Percentiles rank a stretch among this genome's conserved stretches.
phyloP scores from a whole-genome alignment of 176 grass and related monocot genomes.

The Carex pumila region DNA sequence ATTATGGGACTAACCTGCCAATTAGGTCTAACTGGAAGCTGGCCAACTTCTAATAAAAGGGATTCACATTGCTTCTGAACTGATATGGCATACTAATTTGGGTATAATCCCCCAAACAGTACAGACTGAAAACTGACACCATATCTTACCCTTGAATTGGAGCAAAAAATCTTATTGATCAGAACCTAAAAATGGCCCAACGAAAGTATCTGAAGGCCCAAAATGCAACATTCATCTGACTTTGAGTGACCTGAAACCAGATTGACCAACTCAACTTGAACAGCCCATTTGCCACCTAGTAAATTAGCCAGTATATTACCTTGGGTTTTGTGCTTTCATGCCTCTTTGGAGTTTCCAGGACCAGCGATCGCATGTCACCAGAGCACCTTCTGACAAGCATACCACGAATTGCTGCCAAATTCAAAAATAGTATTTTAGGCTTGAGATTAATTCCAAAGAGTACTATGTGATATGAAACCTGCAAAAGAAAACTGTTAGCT shows the following conservation, averaged over 20 bases:
- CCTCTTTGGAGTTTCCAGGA: neutral
- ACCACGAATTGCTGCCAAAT: slow-evolving; percentile 66
- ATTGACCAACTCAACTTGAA: neutral
- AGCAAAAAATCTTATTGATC: neutral
- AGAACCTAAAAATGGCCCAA: neutral
- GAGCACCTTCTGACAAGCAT: slow-evolving; percentile 72
- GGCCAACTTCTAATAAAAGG: neutral
- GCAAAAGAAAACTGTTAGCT: neutral
- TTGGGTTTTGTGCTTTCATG: slow-evolving; percentile 14
- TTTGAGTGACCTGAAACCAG: neutral
- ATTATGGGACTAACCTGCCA: neutral
- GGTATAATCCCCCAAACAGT: neutral
- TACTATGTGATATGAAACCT: slow-evolving; percentile 6
- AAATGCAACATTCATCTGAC: neutral
- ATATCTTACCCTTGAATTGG: neutral
- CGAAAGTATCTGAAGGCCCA: neutral
- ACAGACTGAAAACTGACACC: neutral
- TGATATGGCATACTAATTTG: neutral
- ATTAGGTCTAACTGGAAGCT: neutral
- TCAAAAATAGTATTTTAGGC: slow-evolving; percentile 10
- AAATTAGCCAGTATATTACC: slow-evolving; percentile 1
- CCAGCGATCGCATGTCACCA: slow-evolving; percentile 48
- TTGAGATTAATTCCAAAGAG: slow-evolving; percentile 4
- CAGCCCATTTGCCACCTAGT: neutral
- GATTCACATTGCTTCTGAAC: neutral